Conservation (phyloP, 2,329 filamentous ascomycete species). For the Shiraia bambusicola region DNA sequence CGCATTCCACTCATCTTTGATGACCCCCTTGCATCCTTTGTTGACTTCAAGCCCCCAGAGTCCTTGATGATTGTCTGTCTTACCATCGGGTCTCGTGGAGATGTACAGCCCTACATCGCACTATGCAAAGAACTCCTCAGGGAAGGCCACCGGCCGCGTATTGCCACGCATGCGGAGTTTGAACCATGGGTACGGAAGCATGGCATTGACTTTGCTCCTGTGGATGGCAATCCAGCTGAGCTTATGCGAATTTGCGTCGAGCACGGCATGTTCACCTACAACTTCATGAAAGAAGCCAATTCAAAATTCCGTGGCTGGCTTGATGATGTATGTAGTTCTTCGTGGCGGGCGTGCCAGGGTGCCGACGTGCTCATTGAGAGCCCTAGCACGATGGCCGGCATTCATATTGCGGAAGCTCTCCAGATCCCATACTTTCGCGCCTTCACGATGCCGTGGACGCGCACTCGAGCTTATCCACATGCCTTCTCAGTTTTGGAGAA, state of each 20-base stretch:
- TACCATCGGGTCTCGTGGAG: slow-evolving; percentile 92
- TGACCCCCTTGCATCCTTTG: slow-evolving; percentile 80
- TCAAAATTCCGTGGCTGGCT: slow-evolving; percentile 84
- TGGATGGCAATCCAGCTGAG: slow-evolving; percentile 89
- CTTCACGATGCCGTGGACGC: slow-evolving; percentile 98
- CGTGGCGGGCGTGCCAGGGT: slow-evolving; percentile 81
- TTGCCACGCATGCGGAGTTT: slow-evolving; percentile 92
- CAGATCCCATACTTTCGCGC: slow-evolving; percentile 94
- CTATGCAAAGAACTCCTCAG: slow-evolving; percentile 86
- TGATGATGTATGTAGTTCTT: slow-evolving; percentile 78
- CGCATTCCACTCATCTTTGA: slow-evolving; percentile 82
- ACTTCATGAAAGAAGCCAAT: slow-evolving; percentile 83
- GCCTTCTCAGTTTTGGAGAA: slow-evolving; percentile 90
- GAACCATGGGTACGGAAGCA: slow-evolving; percentile 86
- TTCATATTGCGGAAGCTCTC: slow-evolving; percentile 93
- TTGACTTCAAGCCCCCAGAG: slow-evolving; percentile 84
- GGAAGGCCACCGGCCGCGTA: slow-evolving; percentile 82
- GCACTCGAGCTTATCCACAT: slow-evolving; percentile 92
- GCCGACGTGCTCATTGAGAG: slow-evolving; percentile 92
- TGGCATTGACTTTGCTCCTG: slow-evolving; percentile 86
- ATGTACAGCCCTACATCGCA: slow-evolving; percentile 97
- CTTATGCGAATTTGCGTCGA: slow-evolving; percentile 96
- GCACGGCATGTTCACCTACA: slow-evolving; percentile 93
- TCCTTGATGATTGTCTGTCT: slow-evolving; percentile 85
- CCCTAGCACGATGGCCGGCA: slow-evolving; percentile 94